These are phyloP conservation scores for Parasitella parasitica DNA, from an alignment of 371 early-diverging fungal genomes.

Conservation along the genomic window DNA sequence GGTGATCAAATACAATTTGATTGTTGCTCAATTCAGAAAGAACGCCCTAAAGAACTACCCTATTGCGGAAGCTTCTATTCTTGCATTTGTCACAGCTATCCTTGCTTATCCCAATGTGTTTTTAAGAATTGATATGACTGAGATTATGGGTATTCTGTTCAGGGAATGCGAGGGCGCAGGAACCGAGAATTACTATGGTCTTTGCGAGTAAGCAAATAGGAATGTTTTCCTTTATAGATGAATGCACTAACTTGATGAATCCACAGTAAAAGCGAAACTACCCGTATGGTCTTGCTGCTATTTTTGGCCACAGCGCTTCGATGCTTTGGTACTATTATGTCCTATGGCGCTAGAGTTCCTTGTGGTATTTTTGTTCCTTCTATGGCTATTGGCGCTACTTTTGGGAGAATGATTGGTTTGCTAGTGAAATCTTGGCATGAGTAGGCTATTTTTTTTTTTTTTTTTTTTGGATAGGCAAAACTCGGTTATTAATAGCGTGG, in stretches of 20 bases:
- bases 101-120: conserved; percentile 82
- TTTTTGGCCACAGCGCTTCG: conserved; percentile 70
- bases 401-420: conserved; percentile 90
- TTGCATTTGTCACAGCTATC: conserved; percentile 74
- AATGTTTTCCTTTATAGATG: no score
- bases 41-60: conserved; percentile 63
- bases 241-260: neutral
- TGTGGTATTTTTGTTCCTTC: conserved; percentile 95
- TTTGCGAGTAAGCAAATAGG: conserved; percentile 72
- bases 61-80: conserved; percentile 69
- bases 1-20: conserved; percentile 79
- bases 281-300: conserved; percentile 52
- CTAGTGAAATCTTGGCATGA: conserved; percentile 65
- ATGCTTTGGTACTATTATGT: conserved; percentile 63
- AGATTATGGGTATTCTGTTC: conserved; percentile 81
- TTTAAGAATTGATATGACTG: conserved; percentile 83
- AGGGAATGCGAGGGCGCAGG: conserved; percentile 75
- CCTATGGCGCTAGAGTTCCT: conserved; percentile 85
- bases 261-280: conserved; percentile 17
- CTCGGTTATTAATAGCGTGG: neutral
- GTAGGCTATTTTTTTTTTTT: conserved; percentile 21
- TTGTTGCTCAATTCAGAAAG: conserved; percentile 70
- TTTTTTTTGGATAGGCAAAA: no score
- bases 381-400: conserved; percentile 93
- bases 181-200: conserved; percentile 58